Conservation (phyloP, 2,329 filamentous ascomycete species). For the Magnaporthales sp. region DNA sequence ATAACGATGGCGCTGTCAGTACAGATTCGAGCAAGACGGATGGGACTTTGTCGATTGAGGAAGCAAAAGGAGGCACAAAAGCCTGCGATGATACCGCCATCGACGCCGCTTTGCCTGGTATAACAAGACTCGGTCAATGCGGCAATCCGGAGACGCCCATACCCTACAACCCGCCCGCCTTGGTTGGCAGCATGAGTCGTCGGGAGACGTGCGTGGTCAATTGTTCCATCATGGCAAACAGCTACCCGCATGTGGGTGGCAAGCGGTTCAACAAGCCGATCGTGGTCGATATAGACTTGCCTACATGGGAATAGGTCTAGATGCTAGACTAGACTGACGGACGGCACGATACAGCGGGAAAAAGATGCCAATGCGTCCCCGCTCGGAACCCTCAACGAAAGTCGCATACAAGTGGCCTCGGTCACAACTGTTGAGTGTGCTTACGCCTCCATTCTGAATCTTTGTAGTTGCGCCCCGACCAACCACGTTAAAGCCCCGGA, state of each 20-base stretch:
- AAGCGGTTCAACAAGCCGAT: constrained; percentile 70
- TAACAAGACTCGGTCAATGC: constrained; percentile 28
- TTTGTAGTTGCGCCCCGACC: background rate
- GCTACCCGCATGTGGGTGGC: constrained; percentile 52
- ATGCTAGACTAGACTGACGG: background rate
- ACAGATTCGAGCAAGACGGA: background rate
- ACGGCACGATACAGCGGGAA: background rate
- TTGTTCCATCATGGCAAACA: constrained; percentile 63
- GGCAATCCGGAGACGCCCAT: constrained; percentile 27
- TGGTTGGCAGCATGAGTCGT: constrained; percentile 34
- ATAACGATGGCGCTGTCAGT: constrained; percentile 33
- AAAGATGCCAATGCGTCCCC: background rate
- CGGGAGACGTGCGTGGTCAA: constrained; percentile 73
- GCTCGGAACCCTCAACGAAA: background rate
- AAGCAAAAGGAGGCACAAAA: background rate
- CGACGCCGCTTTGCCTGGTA: too few relatives aligned
- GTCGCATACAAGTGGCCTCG: background rate
- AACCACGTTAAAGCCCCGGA: background rate
- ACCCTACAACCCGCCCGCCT: constrained; percentile 30
- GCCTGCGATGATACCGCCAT: too few relatives aligned
- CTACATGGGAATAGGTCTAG: constrained; percentile 35
- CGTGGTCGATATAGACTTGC: constrained; percentile 73
- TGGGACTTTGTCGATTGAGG: background rate
- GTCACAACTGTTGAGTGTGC: background rate
- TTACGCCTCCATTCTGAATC: background rate